Evolutionary conservation across 2,329 filamentous ascomycete genomes (phyloP), one percentile per base, ranked within the genome.

Genomic region (Colletotrichum echinochloae): DNA sequence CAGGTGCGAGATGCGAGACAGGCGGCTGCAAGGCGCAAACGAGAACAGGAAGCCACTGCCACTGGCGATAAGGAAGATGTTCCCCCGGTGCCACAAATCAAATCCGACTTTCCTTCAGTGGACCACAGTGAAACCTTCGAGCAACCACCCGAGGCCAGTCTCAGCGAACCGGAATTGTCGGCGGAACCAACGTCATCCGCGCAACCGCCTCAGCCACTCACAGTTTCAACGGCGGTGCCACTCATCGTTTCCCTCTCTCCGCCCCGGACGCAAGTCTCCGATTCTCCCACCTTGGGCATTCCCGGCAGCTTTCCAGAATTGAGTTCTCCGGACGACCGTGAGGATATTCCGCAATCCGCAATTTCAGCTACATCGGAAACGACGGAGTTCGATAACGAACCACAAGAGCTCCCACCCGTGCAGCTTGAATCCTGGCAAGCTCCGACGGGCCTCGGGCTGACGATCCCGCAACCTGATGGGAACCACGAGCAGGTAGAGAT

Each of bases 321-420:
- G 48, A 83, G 76, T 30, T 81, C 81, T 55, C 76, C 79, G 2
- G 73, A 78, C 12, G 80, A 81, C 26, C 76, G 79, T 16, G 85
- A 89, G 37, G 83, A 87, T 52, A 80, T 82, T 39, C 89, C 89
- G 2, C 79, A 79, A 39, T 91, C 91, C 20, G 87, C 90, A 3
- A 77, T 89, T 18, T 92, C 91, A 7, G 82, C 81, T 56, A 82
- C 81, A 7, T 91, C 90, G n/a, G 85, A 85, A 51, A 86, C 86
- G 9, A 94, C 91, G 0, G 90, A 93, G 75, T 92, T 94, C 74
- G 92, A 94, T 74, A 86, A 85, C n/a, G 92, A 94, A 74, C 86
- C 90, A 28, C 92, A 94, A 77, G 88, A 86, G 1, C 87, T 90
- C 55, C 81, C 86, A 1, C 81, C 85, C 0, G 75, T 82, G 20